phyloP scores from a whole-genome alignment of 352 stramenopile species.

The Blastocystis sp. region DNA sequence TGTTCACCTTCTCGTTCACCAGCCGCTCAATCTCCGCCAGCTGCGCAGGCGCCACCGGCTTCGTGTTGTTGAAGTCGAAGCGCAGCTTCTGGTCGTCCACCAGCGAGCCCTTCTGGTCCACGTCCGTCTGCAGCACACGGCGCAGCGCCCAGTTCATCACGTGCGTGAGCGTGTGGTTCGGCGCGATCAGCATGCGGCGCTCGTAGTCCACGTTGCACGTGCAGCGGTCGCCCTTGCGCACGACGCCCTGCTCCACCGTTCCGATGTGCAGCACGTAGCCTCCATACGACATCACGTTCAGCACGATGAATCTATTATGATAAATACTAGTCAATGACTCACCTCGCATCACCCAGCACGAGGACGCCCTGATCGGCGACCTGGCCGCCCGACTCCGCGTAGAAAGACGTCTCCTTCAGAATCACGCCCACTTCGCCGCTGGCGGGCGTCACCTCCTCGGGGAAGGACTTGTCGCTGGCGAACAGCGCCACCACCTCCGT shows the following conservation, averaged over 20 bases:
- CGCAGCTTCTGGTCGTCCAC: conserved; percentile 88
- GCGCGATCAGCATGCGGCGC: conserved; percentile 78
- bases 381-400: conserved; percentile 91
- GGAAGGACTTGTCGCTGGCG: conserved; percentile 68
- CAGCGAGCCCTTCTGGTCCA: conserved; percentile 90
- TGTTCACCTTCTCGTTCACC: conserved; percentile 64
- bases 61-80: conserved; percentile 95
- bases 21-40: conserved; percentile 71
- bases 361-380: conserved; percentile 81
- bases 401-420: conserved; percentile 89
- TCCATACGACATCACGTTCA: conserved; percentile 69
- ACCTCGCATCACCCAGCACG: conserved; percentile 58
- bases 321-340: neutral
- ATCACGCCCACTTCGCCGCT: conserved; percentile 79
- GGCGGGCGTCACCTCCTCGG: conserved; percentile 67
- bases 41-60: conserved; percentile 79
- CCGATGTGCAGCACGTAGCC: conserved; percentile 89
- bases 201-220: conserved; percentile 83
- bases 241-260: conserved; percentile 62
- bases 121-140: conserved; percentile 79
- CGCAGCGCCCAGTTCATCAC: conserved; percentile 91
- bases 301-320: conserved; percentile 1
- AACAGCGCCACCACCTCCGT: conserved; percentile 80
- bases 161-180: conserved; percentile 99
- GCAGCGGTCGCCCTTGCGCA: conserved; percentile 73